Conservation (phyloP, 148 eudicot genomes). For the Talinum fruticosum region DNA sequence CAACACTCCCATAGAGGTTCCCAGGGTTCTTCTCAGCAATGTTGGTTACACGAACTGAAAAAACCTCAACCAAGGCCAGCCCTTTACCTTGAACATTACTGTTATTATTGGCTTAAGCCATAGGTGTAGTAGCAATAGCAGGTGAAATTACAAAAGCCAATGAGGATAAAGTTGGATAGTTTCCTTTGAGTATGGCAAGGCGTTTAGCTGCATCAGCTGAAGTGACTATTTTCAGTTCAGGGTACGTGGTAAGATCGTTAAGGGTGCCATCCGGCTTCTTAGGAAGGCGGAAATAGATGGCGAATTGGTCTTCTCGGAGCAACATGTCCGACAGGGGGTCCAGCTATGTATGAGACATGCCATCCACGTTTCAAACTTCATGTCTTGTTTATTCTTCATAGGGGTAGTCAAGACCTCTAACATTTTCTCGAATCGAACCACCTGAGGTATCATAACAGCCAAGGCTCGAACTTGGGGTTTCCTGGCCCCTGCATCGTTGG, state of each 20-base stretch:
- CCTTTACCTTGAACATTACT: conserved; percentile 1
- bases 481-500: neutral
- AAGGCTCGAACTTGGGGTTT: conserved; percentile 1
- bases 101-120: neutral
- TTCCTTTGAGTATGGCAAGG: conserved; percentile 4
- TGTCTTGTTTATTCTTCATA: neutral
- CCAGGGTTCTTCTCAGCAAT: conserved; percentile 1
- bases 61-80: conserved; percentile 5
- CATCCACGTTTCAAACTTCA: conserved; percentile 8
- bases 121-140: too few relatives aligned
- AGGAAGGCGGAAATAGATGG: conserved; percentile 6
- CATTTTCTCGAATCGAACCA: conserved; percentile 12
- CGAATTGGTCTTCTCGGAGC: conserved; percentile 15
- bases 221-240: conserved; percentile 5
- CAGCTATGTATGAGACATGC: neutral
- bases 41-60: neutral
- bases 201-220: conserved; percentile 11
- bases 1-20: conserved; percentile 7
- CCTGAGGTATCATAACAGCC: conserved; percentile 7
- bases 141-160: too few relatives aligned
- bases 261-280: neutral
- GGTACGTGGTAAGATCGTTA: neutral
- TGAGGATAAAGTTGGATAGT: neutral
- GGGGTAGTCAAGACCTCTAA: neutral
- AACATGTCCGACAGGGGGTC: conserved; percentile 4